Evolutionary conservation across 192 early-diverging fungal species (phyloP), one percentile per base, ranked within the genome.

Genomic region (Lobosporangium transversale): DNA sequence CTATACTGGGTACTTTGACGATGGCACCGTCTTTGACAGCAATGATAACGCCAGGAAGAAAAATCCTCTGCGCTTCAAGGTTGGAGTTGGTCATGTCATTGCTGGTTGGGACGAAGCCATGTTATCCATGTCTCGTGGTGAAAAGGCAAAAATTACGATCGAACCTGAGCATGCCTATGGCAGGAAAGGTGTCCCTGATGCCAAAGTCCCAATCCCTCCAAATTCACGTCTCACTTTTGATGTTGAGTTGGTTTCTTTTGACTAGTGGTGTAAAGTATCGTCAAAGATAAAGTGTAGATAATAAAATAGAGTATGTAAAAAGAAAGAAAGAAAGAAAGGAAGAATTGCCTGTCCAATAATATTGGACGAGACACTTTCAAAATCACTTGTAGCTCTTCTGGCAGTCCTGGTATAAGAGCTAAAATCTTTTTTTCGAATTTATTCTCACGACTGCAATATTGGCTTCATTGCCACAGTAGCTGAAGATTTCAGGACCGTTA

Each of bases 21-120:
- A 92, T 61, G 92, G 92, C 36, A 85, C 79, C 24, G 80, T 91
- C 15, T 92, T 92, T 63, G 91, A 92, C 66, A 84, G 83, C 40
- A 93, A 92, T 69, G 79, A 81, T 21, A 67, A 74, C 43, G 81
- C 81, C 42, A 83, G 88, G 67, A 92, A 90, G 86, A 86, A 88
- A 58, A 65, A 75, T 31, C 89, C 92, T 3, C 80, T 95, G 32
- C 79, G 83, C 32, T 94, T 94, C 82, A 91, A 87, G 70, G 83
- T 86, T n/a, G 88, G 88, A 2, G 55, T 54, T 48, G 84, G 82
- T 23, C 57, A 68, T 40, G 90, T 92, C 21, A 91, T 93, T 58
- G 45, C 83, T 26, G 92, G 89, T n/a, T 93, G 90, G 90, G 92
- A 93, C 44, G 83, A 85, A 14, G 89, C 88, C 48, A 63, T 92